phyloP scores from a whole-genome alignment of 495 filamentous ascomycete genomes.

The Neurospora sp. region DNA sequence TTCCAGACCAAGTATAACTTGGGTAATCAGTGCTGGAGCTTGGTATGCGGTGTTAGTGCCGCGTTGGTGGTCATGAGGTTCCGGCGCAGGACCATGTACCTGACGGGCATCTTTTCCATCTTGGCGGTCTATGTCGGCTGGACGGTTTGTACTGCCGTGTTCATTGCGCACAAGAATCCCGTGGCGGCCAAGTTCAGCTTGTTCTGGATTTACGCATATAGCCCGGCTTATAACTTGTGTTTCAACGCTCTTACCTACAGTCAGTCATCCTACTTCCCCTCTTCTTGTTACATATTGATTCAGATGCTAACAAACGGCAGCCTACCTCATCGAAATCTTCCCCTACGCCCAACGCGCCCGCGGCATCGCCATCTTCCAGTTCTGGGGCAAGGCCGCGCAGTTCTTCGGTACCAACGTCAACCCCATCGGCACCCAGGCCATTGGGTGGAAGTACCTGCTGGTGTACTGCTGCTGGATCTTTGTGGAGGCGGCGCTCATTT shows the following conservation, averaged over 20 bases:
- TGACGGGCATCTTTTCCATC: slow-evolving; percentile 44
- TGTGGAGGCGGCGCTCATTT: slow-evolving; percentile 48
- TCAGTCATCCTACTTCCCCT: slow-evolving; percentile 19
- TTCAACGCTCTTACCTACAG: slow-evolving; percentile 62
- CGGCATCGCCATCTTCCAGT: slow-evolving; percentile 56
- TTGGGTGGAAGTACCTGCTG: slow-evolving; percentile 49
- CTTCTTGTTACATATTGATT: not conserved
- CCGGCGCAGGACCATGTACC: slow-evolving; percentile 49
- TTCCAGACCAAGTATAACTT: slow-evolving; percentile 49
- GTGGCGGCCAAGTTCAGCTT: slow-evolving; percentile 34
- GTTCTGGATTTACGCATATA: slow-evolving; percentile 58
- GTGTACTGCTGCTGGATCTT: slow-evolving; percentile 47
- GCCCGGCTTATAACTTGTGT: slow-evolving; percentile 52
- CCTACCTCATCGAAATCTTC: slow-evolving; percentile 57
- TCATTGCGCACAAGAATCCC: slow-evolving; percentile 25
- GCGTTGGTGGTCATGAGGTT: slow-evolving; percentile 46
- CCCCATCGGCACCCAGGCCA: slow-evolving; percentile 50
- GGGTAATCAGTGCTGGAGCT: slow-evolving; percentile 48
- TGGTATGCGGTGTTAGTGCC: slow-evolving; percentile 43
- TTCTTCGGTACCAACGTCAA: slow-evolving; percentile 52
- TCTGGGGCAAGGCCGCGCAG: slow-evolving; percentile 41
- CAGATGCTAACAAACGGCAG: slow-evolving; percentile 13
- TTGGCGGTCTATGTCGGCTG: slow-evolving; percentile 49
- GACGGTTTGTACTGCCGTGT: slow-evolving; percentile 45
- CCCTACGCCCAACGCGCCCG: slow-evolving; percentile 51